phyloP scores from a whole-genome alignment of 257 asterid genomes.

The Sherardia arvensis region DNA sequence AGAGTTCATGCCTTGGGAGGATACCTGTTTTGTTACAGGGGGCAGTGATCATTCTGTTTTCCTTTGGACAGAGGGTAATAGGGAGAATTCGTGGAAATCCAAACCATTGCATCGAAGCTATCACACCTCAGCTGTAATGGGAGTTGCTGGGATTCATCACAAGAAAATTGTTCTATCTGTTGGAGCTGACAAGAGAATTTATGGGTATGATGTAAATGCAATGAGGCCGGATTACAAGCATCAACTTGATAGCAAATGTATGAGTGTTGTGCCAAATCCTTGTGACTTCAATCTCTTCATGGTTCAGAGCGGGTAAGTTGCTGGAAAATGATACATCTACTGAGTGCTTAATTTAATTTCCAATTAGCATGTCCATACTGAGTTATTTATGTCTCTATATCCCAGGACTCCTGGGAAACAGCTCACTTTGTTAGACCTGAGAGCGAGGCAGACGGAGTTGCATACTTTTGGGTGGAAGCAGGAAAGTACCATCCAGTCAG shows the following conservation, averaged over 20 bases:
- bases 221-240: constrained; percentile 53
- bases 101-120: constrained; percentile 39
- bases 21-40: constrained; percentile 62
- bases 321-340: neutral
- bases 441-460: constrained; percentile 48
- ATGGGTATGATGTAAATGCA: constrained; percentile 50
- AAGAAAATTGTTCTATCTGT: constrained; percentile 67
- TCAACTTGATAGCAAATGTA: constrained; percentile 83
- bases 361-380: neutral
- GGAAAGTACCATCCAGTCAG: constrained; percentile 79
- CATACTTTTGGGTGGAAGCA: constrained; percentile 88
- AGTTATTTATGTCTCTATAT: neutral
- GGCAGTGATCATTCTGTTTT: constrained; percentile 90
- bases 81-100: constrained; percentile 59
- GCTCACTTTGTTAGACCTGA: constrained; percentile 60
- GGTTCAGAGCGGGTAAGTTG: constrained; percentile 79
- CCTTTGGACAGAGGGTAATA: constrained; percentile 65
- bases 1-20: constrained; percentile 82
- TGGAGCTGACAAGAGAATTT: constrained; percentile 73
- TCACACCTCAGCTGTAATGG: constrained; percentile 92
- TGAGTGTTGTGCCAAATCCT: constrained; percentile 90
- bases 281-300: constrained; percentile 84
- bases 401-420: constrained; percentile 76
- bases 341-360: neutral
- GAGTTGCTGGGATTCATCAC: constrained; percentile 84